Percentiles rank a stretch among this genome's conserved stretches.
These are phyloP conservation scores for Trametes gibbosa DNA, from an alignment of 768 basidiomycete genomes.

Conservation along the genomic window DNA sequence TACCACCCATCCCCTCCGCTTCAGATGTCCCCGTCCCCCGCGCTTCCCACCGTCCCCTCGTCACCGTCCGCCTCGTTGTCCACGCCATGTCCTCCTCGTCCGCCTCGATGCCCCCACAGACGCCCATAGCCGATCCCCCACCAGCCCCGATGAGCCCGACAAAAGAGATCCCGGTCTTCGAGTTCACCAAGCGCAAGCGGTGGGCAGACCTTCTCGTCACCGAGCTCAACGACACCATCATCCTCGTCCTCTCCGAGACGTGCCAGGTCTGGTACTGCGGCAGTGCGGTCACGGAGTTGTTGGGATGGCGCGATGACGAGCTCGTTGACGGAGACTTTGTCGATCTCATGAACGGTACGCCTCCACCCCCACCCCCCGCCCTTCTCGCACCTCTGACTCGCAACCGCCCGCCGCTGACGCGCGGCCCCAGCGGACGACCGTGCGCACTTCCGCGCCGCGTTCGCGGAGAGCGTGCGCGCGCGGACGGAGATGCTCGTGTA, in stretches of 20 bases:
- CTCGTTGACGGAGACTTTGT: conserved; percentile 64
- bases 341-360: conserved; percentile 64
- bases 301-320: conserved; percentile 77
- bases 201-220: conserved; percentile 81
- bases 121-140: background rate
- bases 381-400: background rate
- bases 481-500: conserved; percentile 54
- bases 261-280: conserved; percentile 70
- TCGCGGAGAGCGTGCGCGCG: conserved; percentile 53
- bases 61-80: background rate
- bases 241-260: conserved; percentile 62
- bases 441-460: conserved; percentile 41
- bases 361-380: background rate
- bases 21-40: background rate
- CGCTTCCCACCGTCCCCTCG: background rate
- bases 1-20: background rate
- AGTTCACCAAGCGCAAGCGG: conserved; percentile 84
- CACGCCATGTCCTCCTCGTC: background rate
- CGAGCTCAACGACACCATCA: conserved; percentile 72
- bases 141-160: conserved; percentile 1
- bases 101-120: background rate
- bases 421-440: conserved; percentile 53
- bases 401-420: background rate
- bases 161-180: conserved; percentile 41
- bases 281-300: conserved; percentile 61